Conservation (phyloP, 129 eudicot species). For the Artemisia argyi region DNA sequence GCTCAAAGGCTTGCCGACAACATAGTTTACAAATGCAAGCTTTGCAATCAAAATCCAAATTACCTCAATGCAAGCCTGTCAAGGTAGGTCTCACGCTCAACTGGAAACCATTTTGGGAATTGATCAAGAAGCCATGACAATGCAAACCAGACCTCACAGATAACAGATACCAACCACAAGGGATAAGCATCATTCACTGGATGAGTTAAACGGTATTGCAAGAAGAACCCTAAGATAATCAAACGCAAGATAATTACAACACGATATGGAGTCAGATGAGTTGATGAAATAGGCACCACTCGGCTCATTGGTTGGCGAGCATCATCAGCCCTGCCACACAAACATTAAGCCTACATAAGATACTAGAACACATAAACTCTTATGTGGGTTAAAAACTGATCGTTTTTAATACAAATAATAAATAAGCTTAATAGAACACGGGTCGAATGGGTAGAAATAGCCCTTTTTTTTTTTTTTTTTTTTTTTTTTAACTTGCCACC, state of each 20-base stretch:
- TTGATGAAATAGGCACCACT: constrained; percentile 65
- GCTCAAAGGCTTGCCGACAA: neutral
- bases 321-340: constrained; percentile 54
- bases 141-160: constrained; percentile 84
- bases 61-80: constrained; percentile 76
- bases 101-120: constrained; percentile 86
- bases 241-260: constrained; percentile 60
- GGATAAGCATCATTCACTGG: constrained; percentile 82
- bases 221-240: constrained; percentile 62
- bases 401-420: too few species aligned
- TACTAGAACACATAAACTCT: neutral
- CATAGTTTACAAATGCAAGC: neutral
- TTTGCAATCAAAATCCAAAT: neutral
- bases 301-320: constrained; percentile 68
- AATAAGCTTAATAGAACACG: too few species aligned
- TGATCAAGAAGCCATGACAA: constrained; percentile 85
- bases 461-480: too few species aligned
- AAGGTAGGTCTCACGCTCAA: constrained; percentile 79
- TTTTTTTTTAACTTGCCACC: too few species aligned
- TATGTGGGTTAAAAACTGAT: neutral
- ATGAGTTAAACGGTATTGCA: constrained; percentile 67
- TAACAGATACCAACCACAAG: constrained; percentile 71
- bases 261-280: constrained; percentile 72
- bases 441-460: too few species aligned
- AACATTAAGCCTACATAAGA: constrained; percentile 10